Evolutionary conservation across 495 filamentous ascomycete genomes (phyloP).

Genomic region (Friedmanniomyces simplex): DNA sequence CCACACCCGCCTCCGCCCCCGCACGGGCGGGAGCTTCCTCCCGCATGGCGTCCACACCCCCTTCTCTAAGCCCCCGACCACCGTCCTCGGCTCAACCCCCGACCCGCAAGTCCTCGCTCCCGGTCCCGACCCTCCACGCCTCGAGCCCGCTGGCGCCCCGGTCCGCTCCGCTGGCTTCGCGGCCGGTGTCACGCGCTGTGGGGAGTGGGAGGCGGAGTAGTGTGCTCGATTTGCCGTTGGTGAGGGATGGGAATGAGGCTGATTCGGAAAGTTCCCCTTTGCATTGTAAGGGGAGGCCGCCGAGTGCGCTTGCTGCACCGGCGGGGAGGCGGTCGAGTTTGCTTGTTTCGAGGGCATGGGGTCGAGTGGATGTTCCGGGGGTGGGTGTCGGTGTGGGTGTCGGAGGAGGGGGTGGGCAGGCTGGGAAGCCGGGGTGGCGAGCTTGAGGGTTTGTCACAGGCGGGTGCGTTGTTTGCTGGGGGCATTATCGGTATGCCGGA

Average conservation of each 20-base stretch:
- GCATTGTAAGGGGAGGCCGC: conserved; percentile 7
- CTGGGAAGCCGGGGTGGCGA: neutral
- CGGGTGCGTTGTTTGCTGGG: too few species aligned
- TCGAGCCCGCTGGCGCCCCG: conserved; percentile 4
- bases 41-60: conserved; percentile 6
- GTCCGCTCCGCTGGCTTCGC: neutral
- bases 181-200: neutral
- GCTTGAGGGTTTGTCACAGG: neutral
- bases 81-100: neutral
- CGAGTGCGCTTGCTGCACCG: conserved; percentile 5
- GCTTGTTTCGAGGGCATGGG: neutral
- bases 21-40: neutral
- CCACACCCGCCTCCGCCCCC: neutral
- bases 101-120: conserved; percentile 7
- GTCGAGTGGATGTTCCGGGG: neutral
- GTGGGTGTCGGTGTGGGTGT: too few species aligned
- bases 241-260: conserved; percentile 12
- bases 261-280: conserved; percentile 9
- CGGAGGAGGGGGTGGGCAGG: too few species aligned
- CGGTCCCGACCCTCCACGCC: neutral
- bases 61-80: neutral
- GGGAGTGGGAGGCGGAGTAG: conserved; percentile 4
- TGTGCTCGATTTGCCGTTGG: neutral
- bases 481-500: too few species aligned
- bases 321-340: neutral